Evolutionary conservation across 2,329 filamentous ascomycete genomes (phyloP).

Genomic region (Helotiales sp.): DNA sequence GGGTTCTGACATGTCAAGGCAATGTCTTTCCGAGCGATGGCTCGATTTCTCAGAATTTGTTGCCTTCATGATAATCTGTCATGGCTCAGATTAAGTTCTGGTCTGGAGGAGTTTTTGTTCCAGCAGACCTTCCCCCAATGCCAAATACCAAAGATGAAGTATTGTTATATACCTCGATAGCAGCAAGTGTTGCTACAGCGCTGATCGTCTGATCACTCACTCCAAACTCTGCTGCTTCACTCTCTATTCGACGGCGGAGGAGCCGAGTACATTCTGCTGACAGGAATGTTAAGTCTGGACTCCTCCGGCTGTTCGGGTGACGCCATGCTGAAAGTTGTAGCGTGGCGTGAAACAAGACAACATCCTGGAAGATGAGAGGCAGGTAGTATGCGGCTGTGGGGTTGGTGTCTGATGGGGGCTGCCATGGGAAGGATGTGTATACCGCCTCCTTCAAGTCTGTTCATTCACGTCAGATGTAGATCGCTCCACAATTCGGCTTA

Average conservation of each 20-base stretch:
- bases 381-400: conserved; percentile 18
- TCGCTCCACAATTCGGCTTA: no score
- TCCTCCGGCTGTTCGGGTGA: background rate
- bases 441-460: conserved; percentile 16
- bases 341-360: conserved; percentile 17
- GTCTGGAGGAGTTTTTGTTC: no score
- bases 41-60: no score
- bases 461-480: background rate
- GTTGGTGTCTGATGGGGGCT: conserved; percentile 18
- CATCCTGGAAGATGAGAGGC: conserved; percentile 16
- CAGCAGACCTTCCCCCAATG: background rate
- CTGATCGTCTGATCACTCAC: conserved; percentile 17
- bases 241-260: conserved; percentile 12
- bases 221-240: background rate
- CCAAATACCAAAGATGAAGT: background rate
- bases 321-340: conserved; percentile 11
- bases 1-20: background rate
- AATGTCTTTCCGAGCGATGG: background rate
- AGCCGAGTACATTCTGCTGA: conserved; percentile 10
- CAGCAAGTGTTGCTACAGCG: conserved; percentile 19
- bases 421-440: conserved; percentile 20
- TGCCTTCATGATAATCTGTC: no score
- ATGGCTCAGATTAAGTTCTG: no score
- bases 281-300: background rate
- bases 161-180: conserved; percentile 12